These are phyloP conservation scores for Suillus placidus DNA, from an alignment of 768 basidiomycete species.

Conservation along the genomic window DNA sequence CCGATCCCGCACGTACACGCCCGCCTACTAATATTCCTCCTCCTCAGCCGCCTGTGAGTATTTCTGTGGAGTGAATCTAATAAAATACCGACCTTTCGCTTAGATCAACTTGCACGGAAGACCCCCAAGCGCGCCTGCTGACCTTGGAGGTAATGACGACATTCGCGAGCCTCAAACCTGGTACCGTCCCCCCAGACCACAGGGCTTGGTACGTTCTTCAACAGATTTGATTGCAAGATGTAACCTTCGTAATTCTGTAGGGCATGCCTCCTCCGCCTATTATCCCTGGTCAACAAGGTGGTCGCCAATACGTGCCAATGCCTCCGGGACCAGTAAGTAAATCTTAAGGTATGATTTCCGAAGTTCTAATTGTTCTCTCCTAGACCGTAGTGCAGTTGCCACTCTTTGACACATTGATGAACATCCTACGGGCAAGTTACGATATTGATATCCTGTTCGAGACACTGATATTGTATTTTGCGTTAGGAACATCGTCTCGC, in stretches of 20 bases:
- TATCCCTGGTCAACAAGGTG: constrained; percentile 27
- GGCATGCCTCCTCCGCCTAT: constrained; percentile 30
- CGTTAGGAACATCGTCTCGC: constrained; percentile 74
- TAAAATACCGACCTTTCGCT: neutral
- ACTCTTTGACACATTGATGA: constrained; percentile 70
- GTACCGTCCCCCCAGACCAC: constrained; percentile 23
- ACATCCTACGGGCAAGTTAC: constrained; percentile 59
- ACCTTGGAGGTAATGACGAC: constrained; percentile 21
- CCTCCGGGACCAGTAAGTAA: constrained; percentile 58
- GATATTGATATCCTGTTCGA: constrained; percentile 6
- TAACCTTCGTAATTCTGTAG: constrained; percentile 17
- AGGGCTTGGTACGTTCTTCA: constrained; percentile 18
- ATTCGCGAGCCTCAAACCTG: constrained; percentile 23
- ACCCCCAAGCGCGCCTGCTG: constrained; percentile 28
- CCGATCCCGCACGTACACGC: neutral
- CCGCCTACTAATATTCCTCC: constrained; percentile 27
- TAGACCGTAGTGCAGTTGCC: constrained; percentile 67
- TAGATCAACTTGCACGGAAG: constrained; percentile 7
- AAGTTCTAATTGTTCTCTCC: constrained; percentile 11
- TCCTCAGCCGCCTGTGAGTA: constrained; percentile 26
- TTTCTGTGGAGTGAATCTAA: neutral
- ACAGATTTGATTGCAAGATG: neutral
- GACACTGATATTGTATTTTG: constrained; percentile 13
- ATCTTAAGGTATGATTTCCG: neutral
- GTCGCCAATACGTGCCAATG: constrained; percentile 44